Percentiles rank a stretch among this genome's conserved stretches.
Conservation (phyloP, 2,329 filamentous ascomycete species). For the Claviceps digitariae region DNA sequence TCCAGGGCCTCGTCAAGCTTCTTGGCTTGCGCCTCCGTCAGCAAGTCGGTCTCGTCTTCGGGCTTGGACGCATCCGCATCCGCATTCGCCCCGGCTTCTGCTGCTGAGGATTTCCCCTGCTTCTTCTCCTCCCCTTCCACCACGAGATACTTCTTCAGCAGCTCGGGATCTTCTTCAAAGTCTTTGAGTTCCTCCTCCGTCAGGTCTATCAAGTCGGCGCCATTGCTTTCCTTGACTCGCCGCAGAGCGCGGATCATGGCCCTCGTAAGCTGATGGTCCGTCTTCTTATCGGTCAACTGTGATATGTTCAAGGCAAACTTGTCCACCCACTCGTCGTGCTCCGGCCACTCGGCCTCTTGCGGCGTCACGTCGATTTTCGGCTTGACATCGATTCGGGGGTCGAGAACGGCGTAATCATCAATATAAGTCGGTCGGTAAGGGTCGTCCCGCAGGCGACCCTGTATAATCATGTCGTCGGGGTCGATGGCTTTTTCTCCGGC, state of each 20-base stretch:
- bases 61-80: background rate
- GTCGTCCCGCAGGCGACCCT: conserved; percentile 60
- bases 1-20: conserved; percentile 25
- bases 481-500: conserved; percentile 68
- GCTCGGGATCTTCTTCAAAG: conserved; percentile 25
- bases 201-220: conserved; percentile 32
- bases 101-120: background rate
- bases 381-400: conserved; percentile 65
- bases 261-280: conserved; percentile 27
- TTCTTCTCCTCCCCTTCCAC: conserved; percentile 15
- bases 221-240: conserved; percentile 27
- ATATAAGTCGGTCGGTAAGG: conserved; percentile 61
- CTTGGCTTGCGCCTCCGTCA: conserved; percentile 22
- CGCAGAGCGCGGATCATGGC: conserved; percentile 29
- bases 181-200: conserved; percentile 33
- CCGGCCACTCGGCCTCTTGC: conserved; percentile 43
- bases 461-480: conserved; percentile 57
- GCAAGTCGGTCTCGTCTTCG: conserved; percentile 11
- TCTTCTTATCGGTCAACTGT: conserved; percentile 27
- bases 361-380: conserved; percentile 35
- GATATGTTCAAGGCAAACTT: conserved; percentile 40
- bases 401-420: conserved; percentile 67
- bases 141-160: conserved; percentile 24
- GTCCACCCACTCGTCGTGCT: conserved; percentile 41
- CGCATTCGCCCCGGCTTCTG: conserved; percentile 12